Evolutionary conservation across 441 rosid genomes (phyloP), one percentile per base, ranked within the genome.

Genomic region (Gossypium trilobum): DNA sequence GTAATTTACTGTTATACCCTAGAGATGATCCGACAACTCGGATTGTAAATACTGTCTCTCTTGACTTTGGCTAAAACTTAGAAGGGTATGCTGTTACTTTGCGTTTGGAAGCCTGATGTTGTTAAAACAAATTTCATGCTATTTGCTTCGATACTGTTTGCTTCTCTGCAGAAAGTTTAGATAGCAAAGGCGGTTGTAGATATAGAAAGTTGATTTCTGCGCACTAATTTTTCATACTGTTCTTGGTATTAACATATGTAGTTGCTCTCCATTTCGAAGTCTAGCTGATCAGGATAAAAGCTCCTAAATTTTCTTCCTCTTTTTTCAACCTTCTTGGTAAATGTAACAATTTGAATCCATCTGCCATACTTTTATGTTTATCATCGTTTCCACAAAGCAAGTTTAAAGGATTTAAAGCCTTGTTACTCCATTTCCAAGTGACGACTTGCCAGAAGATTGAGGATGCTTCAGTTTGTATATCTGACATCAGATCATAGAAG

Each of bases 21-120:
- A 46, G 14, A 62, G 20, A 51, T 57, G 61, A 58, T 58, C 36
- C 52, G n/a, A 65, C 61, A 22, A 50, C 46, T 56, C 72, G 20
- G 75, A 17, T 29, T 75, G 78, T 61, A 62, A 29, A 68, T 51
- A 72, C 10, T 14, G 63, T 61, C 63, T 61, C 51, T 51, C 65
- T 42, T 42, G 36, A 59, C 50, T 42, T 61, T 27, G 9, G 46
- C 33, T 72, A 42, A 73, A 60, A 65, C 51, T 17, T 65, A n/a
- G 56, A 39, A 51, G 25, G 60, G 22, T 20, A 39, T 14, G 42
- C 66, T 14, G 25, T 65, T 25, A 55, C 42, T 14, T 39, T 66
- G 22, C 65, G 2, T 66, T 11, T 25, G 73, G 27, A 68, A 68
- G 25, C 72, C 46, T 16, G 48, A 68, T 51, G 46, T 39, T 68